A percentile compares a stretch with the other conserved stretches of the same genome.
These are phyloP conservation scores for Allium fistulosum DNA, from an alignment of 106 monocot genomes.

Conservation along the genomic window DNA sequence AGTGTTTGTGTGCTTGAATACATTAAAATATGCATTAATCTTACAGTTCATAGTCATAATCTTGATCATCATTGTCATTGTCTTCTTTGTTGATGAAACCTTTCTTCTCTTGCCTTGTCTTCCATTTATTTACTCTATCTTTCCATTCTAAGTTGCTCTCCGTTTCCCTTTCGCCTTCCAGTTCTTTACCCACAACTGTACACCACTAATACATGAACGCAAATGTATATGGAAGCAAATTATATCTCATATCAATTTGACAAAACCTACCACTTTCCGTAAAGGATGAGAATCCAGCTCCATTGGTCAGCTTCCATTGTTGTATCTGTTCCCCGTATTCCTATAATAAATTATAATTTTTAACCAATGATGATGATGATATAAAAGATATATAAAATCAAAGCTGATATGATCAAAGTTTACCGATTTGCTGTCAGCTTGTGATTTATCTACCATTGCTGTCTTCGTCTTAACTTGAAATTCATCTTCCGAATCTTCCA, in stretches of 20 bases:
- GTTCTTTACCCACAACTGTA: conserved; percentile 57
- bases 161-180: conserved; percentile 58
- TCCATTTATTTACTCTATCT: conserved; percentile 90
- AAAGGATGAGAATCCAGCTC: conserved; percentile 42
- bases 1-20: neutral
- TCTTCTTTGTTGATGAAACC: conserved; percentile 34
- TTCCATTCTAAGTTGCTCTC: conserved; percentile 62
- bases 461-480: conserved; percentile 46
- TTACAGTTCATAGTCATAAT: conserved; percentile 72
- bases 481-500: conserved; percentile 63
- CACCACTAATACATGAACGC: too few relatives aligned
- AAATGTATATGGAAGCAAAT: too few relatives aligned
- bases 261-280: conserved; percentile 41
- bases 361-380: neutral
- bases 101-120: conserved; percentile 54
- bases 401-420: neutral
- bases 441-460: conserved; percentile 13
- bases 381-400: neutral
- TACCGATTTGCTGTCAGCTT: conserved; percentile 37
- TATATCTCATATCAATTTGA: too few relatives aligned
- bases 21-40: neutral
- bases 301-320: conserved; percentile 28
- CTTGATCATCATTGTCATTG: conserved; percentile 36
- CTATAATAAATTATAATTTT: conserved; percentile 12
- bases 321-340: conserved; percentile 42